Percentiles rank a stretch among this genome's conserved stretches.
phyloP scores from a whole-genome alignment of 176 grass and related monocot genomes.

The Phyllostachys edulis region DNA sequence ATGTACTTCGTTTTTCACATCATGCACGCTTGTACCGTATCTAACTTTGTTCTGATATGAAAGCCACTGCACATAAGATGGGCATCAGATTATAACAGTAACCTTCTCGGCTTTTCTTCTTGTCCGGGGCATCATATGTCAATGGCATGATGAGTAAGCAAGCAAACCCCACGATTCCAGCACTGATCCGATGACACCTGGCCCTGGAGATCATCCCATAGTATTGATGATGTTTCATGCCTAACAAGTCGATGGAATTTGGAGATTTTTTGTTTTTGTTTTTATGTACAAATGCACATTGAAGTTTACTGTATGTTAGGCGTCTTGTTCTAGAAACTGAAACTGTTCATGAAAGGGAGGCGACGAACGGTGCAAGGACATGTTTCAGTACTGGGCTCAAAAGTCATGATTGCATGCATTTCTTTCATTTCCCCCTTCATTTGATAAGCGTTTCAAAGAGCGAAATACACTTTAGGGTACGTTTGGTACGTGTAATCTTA shows the following conservation, averaged over 20 bases:
- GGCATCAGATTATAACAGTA: too few relatives aligned
- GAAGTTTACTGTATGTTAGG: neutral
- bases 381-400: neutral
- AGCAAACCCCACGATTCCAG: constrained; percentile 23
- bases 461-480: neutral
- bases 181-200: neutral
- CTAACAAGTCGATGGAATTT: neutral
- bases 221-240: constrained; percentile 7
- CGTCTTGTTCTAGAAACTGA: neutral
- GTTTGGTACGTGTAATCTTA: too few relatives aligned
- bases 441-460: neutral
- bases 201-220: constrained; percentile 11
- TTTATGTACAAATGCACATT: neutral
- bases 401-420: neutral
- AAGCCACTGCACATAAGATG: too few relatives aligned
- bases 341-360: constrained; percentile 24
- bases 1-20: too few relatives aligned
- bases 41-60: too few relatives aligned
- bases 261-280: neutral
- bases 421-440: neutral
- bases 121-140: neutral
- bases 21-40: too few relatives aligned
- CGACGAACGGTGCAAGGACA: neutral
- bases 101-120: neutral
- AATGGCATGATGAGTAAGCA: neutral